Evolutionary conservation across 768 basidiomycete genomes (phyloP).

Genomic region (Russula sp.): DNA sequence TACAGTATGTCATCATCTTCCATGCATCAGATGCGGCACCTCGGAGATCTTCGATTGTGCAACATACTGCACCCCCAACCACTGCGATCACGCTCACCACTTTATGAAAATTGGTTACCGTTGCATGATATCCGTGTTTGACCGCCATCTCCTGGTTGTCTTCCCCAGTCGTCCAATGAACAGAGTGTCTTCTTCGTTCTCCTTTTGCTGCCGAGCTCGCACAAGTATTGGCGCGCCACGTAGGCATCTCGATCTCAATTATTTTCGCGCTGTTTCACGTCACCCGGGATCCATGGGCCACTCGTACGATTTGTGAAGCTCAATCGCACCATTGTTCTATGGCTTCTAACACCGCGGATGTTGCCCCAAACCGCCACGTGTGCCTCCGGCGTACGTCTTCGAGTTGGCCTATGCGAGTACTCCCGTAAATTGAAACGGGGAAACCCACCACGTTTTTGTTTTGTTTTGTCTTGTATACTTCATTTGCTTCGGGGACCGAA

Average conservation of each 20-base stretch:
- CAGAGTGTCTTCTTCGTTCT: too few relatives aligned
- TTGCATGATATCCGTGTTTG: background rate
- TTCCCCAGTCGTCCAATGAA: too few relatives aligned
- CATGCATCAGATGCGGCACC: conserved; percentile 1
- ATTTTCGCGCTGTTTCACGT: too few relatives aligned
- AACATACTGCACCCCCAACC: background rate
- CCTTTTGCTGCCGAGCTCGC: background rate
- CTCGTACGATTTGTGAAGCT: background rate
- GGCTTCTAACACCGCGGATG: conserved; percentile 7
- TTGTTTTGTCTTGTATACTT: background rate
- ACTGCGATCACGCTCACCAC: background rate
- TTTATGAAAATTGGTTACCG: background rate
- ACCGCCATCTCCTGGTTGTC: too few relatives aligned
- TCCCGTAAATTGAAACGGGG: background rate
- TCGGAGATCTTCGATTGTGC: background rate
- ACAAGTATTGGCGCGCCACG: background rate
- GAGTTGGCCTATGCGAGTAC: background rate
- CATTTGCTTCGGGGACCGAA: background rate
- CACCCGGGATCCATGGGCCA: background rate
- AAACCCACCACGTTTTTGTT: background rate
- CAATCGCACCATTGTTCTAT: background rate
- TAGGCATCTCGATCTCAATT: background rate
- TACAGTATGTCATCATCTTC: background rate
- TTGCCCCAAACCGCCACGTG: background rate
- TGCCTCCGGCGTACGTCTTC: background rate